phyloP scores from a whole-genome alignment of 192 early-diverging fungal genomes.

The Linnemannia schmuckeri region DNA sequence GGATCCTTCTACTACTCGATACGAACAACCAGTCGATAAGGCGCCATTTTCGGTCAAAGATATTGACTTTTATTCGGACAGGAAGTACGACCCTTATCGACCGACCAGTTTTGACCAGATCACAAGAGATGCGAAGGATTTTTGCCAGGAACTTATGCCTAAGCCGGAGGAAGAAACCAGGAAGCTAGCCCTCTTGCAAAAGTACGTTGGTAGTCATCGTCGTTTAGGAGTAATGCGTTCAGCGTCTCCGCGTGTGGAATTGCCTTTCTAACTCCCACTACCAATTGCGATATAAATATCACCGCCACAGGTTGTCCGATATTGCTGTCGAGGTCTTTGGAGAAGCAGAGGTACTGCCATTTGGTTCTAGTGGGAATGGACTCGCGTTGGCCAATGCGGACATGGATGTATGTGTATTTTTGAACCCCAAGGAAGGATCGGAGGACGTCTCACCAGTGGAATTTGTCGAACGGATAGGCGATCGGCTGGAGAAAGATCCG shows the following conservation, averaged over 20 bases:
- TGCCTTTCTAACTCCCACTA: background rate
- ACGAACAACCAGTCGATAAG: constrained; percentile 10
- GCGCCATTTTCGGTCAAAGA: constrained; percentile 42
- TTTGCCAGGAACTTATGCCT: constrained; percentile 37
- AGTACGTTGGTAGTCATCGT: background rate
- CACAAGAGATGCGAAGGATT: constrained; percentile 27
- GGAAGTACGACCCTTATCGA: constrained; percentile 51
- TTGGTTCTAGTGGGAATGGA: constrained; percentile 49
- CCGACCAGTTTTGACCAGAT: constrained; percentile 37
- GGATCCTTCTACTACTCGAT: background rate
- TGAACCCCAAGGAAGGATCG: constrained; percentile 20
- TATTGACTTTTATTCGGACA: constrained; percentile 51
- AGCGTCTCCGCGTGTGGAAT: background rate
- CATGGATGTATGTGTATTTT: constrained; percentile 53
- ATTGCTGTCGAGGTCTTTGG: constrained; percentile 45
- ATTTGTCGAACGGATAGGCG: constrained; percentile 56
- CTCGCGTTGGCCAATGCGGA: constrained; percentile 48
- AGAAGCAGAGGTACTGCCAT: constrained; percentile 45
- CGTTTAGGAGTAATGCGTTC: background rate
- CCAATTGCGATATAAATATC: background rate
- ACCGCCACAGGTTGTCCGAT: constrained; percentile 23
- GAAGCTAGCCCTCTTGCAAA: constrained; percentile 29
- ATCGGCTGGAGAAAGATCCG: constrained; percentile 39
- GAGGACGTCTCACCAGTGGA: constrained; percentile 47
- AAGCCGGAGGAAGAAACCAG: constrained; percentile 48